Evolutionary conservation across 495 filamentous ascomycete species (phyloP), one percentile per base, ranked within the genome.

Genomic region (Trichoderma erinaceum): DNA sequence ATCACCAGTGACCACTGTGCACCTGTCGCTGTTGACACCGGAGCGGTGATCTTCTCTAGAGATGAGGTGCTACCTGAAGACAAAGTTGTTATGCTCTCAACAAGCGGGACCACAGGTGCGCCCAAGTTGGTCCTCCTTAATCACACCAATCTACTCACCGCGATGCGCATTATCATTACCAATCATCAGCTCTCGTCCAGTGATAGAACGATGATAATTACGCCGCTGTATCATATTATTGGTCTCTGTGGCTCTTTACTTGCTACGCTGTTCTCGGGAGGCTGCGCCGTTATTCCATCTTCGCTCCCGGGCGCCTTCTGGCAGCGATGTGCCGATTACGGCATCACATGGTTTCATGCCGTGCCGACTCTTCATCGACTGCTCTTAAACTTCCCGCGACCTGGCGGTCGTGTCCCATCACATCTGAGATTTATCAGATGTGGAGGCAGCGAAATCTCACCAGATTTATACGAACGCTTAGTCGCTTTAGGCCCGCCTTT

Each of bases 321-420:
- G 92, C 69, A 77, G 18, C 86, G 92, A 71, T 94, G 93, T 72
- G 79, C 80, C 68, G 77, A 79, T 41, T 78, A 89, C 78, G 77
- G 80, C n/a, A 92, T 91, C 13, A 96, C 89, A 73, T 96, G 92
- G 92, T 96, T 93, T 78, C 91, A 92, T 0, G 92, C 92, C 16
- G 89, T 94, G 11, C 92, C 92, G 1, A 93, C 92, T 0, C 93
- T 96, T 75, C 92, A 96, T 79, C 92, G 93, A 71, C 93, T 96
- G 70, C 82, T 96, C 2, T 89, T 96, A 50, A 89, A 86, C 74
- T 82, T 82, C 70, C 84, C 89, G 4, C 75, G 82, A 15, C 92
- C 92, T 23, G 80, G 72, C 66, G 43, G 43, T 27, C 86, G 87
- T 2, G 77, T 87, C 41, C 91, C 92, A 10, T 69, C 80, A 15